Conservation (phyloP, 2,329 filamentous ascomycete species). For the Hypoxylon sp. region DNA sequence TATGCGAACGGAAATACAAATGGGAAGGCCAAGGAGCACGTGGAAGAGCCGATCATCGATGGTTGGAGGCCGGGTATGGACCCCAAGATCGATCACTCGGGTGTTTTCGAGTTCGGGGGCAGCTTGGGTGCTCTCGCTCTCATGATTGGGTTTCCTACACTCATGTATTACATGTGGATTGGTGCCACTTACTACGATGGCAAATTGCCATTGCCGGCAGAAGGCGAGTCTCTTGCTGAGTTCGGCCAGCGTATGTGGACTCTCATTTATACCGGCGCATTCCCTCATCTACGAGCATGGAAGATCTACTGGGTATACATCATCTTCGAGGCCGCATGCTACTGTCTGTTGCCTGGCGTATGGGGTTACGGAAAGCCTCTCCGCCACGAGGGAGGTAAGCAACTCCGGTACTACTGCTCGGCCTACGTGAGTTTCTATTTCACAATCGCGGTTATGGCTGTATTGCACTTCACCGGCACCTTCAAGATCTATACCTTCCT, state of each 20-base stretch:
- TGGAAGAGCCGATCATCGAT: constrained; percentile 61
- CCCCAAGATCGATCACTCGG: constrained; percentile 74
- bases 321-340: constrained; percentile 85
- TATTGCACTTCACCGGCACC: constrained; percentile 83
- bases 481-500: constrained; percentile 94
- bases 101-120: constrained; percentile 87
- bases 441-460: constrained; percentile 79
- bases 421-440: constrained; percentile 89
- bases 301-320: constrained; percentile 95
- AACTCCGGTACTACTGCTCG: constrained; percentile 95
- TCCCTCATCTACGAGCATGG: constrained; percentile 87
- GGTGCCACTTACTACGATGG: constrained; percentile 94
- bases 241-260: constrained; percentile 80
- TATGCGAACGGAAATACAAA: constrained; percentile 54
- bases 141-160: constrained; percentile 92
- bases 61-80: constrained; percentile 73
- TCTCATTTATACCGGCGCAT: constrained; percentile 87
- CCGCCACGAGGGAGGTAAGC: constrained; percentile 84
- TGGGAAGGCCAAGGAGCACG: constrained; percentile 50
- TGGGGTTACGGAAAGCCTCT: constrained; percentile 91
- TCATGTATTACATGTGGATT: constrained; percentile 99
- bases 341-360: constrained; percentile 89
- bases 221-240: constrained; percentile 76
- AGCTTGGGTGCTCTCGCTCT: constrained; percentile 83
- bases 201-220: constrained; percentile 77